These are phyloP conservation scores for Candida quercuum DNA, from an alignment of 805 yeast species.

Conservation along the genomic window DNA sequence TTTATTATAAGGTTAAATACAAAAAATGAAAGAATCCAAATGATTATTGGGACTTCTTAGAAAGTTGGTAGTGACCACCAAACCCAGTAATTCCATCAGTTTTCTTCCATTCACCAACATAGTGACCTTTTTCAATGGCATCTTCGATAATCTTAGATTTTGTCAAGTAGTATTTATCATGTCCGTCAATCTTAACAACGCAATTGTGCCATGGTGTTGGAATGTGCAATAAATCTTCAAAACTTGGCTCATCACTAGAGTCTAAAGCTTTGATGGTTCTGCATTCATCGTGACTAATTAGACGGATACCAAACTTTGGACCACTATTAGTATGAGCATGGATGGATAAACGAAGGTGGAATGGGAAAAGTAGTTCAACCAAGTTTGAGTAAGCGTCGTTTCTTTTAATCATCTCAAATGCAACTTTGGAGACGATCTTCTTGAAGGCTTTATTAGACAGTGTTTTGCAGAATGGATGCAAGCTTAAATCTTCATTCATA, in stretches of 20 bases:
- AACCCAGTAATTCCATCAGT: constrained; percentile 26
- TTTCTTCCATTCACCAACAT: constrained; percentile 31
- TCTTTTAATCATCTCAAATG: constrained; percentile 60
- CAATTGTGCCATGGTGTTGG: constrained; percentile 68
- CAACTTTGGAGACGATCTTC: constrained; percentile 45
- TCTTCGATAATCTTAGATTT: constrained; percentile 31
- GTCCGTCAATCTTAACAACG: constrained; percentile 37
- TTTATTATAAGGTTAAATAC: too few species aligned
- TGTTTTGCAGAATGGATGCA: constrained; percentile 32
- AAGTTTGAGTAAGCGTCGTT: constrained; percentile 62
- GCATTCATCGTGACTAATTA: constrained; percentile 40
- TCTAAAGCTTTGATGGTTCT: constrained; percentile 40
- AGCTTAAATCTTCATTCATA: constrained; percentile 52
- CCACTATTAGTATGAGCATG: constrained; percentile 58
- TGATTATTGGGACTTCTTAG: constrained; percentile 1
- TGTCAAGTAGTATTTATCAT: constrained; percentile 27
- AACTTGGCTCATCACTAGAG: constrained; percentile 34
- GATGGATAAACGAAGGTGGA: constrained; percentile 53
- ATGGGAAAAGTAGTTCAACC: constrained; percentile 55
- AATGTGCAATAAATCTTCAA: constrained; percentile 51
- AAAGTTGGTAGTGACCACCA: constrained; percentile 27
- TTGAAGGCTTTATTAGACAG: constrained; percentile 40
- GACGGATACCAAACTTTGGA: constrained; percentile 53
- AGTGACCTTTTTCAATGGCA: constrained; percentile 30
- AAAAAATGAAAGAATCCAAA: too few species aligned